Conservation (phyloP, 768 basidiomycete genomes). For the Leccinum sublutescens region DNA sequence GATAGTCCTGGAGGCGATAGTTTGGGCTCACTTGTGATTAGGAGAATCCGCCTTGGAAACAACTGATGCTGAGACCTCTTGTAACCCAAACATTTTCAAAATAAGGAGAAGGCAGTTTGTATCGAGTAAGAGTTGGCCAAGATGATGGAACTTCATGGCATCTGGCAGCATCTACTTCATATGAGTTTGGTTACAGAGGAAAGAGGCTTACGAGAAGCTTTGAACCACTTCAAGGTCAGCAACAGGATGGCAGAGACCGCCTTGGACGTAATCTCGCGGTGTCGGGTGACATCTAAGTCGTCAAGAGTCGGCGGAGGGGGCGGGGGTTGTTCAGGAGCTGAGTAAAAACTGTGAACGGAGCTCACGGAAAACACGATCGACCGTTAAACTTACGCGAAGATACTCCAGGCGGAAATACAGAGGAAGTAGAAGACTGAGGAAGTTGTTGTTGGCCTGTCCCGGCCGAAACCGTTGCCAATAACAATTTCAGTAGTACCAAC, state of each 20-base stretch:
- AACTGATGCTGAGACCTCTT: conserved; percentile 83
- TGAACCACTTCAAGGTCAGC: conserved; percentile 95
- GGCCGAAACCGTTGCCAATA: conserved; percentile 91
- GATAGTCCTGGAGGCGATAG: background rate
- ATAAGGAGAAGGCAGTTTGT: conserved; percentile 93
- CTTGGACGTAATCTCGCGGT: conserved; percentile 97
- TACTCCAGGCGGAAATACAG: conserved; percentile 70
- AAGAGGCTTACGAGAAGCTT: conserved; percentile 82
- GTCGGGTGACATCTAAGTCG: conserved; percentile 89
- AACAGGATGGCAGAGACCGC: conserved; percentile 94
- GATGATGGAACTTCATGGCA: conserved; percentile 97
- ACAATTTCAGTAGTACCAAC: conserved; percentile 85
- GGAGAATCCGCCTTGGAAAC: conserved; percentile 87
- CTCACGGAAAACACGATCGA: background rate
- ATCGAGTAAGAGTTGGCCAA: conserved; percentile 93
- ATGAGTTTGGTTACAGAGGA: background rate
- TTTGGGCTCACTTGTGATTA: conserved; percentile 67
- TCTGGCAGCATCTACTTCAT: conserved; percentile 47
- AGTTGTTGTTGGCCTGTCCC: conserved; percentile 52
- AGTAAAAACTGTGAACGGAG: conserved; percentile 8
- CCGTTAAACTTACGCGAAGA: conserved; percentile 51
- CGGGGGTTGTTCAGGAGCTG: conserved; percentile 62
- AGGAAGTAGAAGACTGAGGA: conserved; percentile 66
- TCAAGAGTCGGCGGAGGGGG: conserved; percentile 75
- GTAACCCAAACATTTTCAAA: conserved; percentile 97